Evolutionary conservation across 2,329 filamentous ascomycete species (phyloP), one percentile per base, ranked within the genome.

Genomic region (Knufia petricola): DNA sequence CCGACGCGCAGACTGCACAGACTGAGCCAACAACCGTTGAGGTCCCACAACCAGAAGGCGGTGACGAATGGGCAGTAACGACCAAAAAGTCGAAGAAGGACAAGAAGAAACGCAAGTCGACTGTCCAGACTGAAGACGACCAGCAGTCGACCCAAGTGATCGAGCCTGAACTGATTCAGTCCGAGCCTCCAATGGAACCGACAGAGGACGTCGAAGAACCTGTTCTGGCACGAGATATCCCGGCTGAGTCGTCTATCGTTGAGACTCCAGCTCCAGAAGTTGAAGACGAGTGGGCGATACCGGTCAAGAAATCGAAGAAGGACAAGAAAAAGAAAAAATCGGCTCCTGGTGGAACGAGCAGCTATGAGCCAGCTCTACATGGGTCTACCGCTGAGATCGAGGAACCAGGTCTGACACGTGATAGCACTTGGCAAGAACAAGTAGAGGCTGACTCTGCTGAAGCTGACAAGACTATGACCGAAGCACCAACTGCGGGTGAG

Each of bases 31-130:
- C 26, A 15, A 13, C 32, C 24, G 24, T 21, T 15, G 19, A 19
- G 10, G 41, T 26, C 28, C 6, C 19, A 12, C 40, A 48, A 10
- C 12, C 26, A 7, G 23, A 20, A n/a, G 19, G 37, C 10, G 48
- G 21, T 20, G 40, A 48, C 24, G 41, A 44, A 32, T 44, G 41
- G 41, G 41, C 24, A 15, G 13, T 20, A 38, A 48, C 49, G 4
- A 57, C 54, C 26, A 64, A 62, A 50, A 68, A 65, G 50, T 59
- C 60, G 30, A 44, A 38, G 32, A 58, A 59, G 47, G 51, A 51
- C 28, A 51, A 52, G 24, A 55, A 60, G 38, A 55, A 55, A 39
- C 49, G 50, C 15, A 42, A 52, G 24, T 39, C 39, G 6, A 17
- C 32, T n/a, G 32, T 36, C 15, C 6, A 6, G 15, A 4, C 9